phyloP scores from a whole-genome alignment of 768 basidiomycete species.

The Rhizopogon vinicolor region DNA sequence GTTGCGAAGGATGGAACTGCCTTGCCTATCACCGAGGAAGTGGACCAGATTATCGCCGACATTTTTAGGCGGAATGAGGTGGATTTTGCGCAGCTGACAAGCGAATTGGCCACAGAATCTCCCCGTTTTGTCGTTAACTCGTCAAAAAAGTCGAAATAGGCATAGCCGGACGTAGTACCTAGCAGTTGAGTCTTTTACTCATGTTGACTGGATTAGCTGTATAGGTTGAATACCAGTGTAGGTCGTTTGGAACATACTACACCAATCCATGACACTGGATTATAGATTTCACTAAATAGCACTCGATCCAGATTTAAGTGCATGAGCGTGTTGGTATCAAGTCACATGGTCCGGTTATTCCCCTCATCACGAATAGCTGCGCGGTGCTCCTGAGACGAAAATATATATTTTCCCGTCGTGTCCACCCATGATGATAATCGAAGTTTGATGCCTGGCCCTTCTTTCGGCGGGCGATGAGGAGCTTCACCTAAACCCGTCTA shows the following conservation, averaged over 20 bases:
- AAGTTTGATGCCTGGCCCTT: neutral
- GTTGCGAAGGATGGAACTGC: conserved; percentile 17
- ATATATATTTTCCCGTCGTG: neutral
- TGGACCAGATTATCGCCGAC: conserved; percentile 25
- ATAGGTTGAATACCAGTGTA: neutral
- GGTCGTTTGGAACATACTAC: no score
- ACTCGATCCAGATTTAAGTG: no score
- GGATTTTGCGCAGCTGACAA: conserved; percentile 25
- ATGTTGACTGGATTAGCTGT: neutral
- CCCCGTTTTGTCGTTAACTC: conserved; percentile 15
- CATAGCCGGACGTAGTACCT: neutral
- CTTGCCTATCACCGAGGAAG: conserved; percentile 24
- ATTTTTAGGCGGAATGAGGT: conserved; percentile 27
- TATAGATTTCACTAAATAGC: no score
- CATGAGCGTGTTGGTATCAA: neutral
- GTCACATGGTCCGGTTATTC: neutral
- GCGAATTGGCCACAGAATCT: conserved; percentile 15
- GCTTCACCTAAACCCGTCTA: neutral
- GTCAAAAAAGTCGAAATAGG: conserved; percentile 20
- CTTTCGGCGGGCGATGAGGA: neutral
- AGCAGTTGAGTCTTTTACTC: neutral
- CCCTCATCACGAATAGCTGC: no score
- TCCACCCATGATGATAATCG: neutral
- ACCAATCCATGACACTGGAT: no score
- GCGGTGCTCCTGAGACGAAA: neutral